phyloP scores from a whole-genome alignment of 1,139 yeast genomes.

The Pichia sp. region DNA sequence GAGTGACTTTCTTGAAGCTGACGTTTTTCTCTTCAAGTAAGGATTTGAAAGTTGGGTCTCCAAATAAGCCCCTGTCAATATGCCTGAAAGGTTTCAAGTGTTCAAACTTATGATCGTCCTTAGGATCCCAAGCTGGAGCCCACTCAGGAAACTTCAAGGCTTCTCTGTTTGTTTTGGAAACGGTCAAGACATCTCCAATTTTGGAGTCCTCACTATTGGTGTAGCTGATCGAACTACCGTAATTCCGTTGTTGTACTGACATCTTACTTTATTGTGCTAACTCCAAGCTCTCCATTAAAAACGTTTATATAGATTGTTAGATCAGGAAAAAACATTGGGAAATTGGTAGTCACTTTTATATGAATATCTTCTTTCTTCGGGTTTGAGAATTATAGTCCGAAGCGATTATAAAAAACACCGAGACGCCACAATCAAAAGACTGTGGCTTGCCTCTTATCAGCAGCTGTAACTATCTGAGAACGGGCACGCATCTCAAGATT shows the following conservation, averaged over 20 bases:
- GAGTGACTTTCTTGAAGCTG: not conserved
- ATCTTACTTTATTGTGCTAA: not conserved
- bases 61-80: not conserved
- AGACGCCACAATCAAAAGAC: too few relatives aligned
- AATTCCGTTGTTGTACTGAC: not conserved
- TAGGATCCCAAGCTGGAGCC: not conserved
- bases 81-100: constrained; percentile 2
- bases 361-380: too few relatives aligned
- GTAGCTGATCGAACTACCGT: not conserved
- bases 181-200: not conserved
- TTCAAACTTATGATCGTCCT: not conserved
- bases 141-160: not conserved
- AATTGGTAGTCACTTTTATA: too few relatives aligned
- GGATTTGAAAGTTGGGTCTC: not conserved
- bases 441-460: too few relatives aligned
- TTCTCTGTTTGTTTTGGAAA: not conserved
- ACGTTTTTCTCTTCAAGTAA: not conserved
- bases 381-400: too few relatives aligned
- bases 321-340: too few relatives aligned
- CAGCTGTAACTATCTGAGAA: too few relatives aligned
- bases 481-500: too few relatives aligned
- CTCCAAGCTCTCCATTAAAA: too few relatives aligned
- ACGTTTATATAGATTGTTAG: too few relatives aligned
- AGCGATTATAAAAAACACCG: too few relatives aligned
- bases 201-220: not conserved